A percentile compares a stretch with the other conserved stretches of the same genome.
These are phyloP conservation scores for Colletotrichum sp. DNA, from an alignment of 2,329 filamentous ascomycete genomes.

Conservation along the genomic window DNA sequence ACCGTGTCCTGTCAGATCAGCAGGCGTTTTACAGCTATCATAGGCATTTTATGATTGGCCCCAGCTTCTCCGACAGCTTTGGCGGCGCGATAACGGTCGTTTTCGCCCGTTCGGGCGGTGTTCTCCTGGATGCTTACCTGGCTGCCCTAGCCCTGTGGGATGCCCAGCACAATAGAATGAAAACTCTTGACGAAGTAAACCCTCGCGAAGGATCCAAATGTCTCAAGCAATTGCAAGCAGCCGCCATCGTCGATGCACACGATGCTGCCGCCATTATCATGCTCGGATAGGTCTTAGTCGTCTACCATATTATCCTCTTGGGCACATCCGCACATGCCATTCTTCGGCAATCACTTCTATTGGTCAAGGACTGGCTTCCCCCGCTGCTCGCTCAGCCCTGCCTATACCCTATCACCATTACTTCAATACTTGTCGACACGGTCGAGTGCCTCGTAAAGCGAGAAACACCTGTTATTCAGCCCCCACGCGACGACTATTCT, in stretches of 20 bases:
- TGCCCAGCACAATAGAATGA: background rate
- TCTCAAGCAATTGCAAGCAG: background rate
- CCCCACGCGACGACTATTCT: background rate
- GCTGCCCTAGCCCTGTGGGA: background rate
- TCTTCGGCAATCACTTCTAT: background rate
- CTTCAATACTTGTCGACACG: background rate
- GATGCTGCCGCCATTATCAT: background rate
- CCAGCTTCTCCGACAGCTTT: background rate
- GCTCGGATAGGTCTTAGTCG: background rate
- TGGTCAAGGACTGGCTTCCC: background rate
- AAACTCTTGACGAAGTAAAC: background rate
- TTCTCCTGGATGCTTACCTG: background rate
- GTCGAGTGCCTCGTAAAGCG: background rate
- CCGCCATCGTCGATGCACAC: background rate
- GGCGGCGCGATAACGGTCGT: background rate
- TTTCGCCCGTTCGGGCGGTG: background rate
- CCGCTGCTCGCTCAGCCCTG: background rate
- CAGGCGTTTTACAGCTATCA: background rate
- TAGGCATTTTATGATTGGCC: background rate
- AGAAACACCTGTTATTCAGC: background rate
- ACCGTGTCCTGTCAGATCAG: background rate
- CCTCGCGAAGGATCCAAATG: background rate
- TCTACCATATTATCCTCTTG: background rate
- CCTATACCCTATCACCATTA: background rate
- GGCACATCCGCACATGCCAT: background rate